Evolutionary conservation across 1,139 yeast species (phyloP), one percentile per base, ranked within the genome.

Genomic region (Suzukiozyma palmioleophila): DNA sequence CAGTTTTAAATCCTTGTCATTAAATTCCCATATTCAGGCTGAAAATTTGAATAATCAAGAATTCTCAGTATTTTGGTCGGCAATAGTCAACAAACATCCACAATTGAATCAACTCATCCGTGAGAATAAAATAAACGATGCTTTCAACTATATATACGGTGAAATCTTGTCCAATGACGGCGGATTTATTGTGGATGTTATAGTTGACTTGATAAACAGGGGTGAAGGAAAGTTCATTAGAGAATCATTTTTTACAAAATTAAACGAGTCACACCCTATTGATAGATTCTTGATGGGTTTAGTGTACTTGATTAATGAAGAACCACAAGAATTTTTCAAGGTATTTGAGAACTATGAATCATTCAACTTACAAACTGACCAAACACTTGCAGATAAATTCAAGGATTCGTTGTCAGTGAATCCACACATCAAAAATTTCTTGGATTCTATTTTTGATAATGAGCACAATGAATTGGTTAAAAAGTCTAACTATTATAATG

Each of bases 281-380:
- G 60, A 63, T 39, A 46, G 53, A 27, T 61, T 65, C 37, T 59
- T 71, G 38, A 53, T 57, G 26, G 76, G 75, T 2, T 48, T 71
- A 31, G 56, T 66, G 4, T 51, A 59, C 42, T 56, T 66, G 43
- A 54, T 62, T 25, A 66, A 62, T 37, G 52, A 57, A 39, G 60
- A 63, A 16, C 51, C 60, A 2, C 37, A 43, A 34, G 44, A 52
- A 31, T 64, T 62, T 40, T 56, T 47, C 39, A 43, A 50, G 3
- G 48, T 53, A 2, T 64, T 65, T 42, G 48, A 52, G 27, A 37
- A 43, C 24, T 47, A 49, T 33, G 50, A 50, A n/a, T 43, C 45
- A 12, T 51, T 53, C 36, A 49, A 47, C 22, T 38, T 48, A 10
- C 39, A 50, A 11, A 48, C 48, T 36, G 36, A 43, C 45, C 32